Percentiles rank a stretch among this genome's conserved stretches.
Conservation (phyloP, 208 protist species). For the Wallacemonas sp. region DNA sequence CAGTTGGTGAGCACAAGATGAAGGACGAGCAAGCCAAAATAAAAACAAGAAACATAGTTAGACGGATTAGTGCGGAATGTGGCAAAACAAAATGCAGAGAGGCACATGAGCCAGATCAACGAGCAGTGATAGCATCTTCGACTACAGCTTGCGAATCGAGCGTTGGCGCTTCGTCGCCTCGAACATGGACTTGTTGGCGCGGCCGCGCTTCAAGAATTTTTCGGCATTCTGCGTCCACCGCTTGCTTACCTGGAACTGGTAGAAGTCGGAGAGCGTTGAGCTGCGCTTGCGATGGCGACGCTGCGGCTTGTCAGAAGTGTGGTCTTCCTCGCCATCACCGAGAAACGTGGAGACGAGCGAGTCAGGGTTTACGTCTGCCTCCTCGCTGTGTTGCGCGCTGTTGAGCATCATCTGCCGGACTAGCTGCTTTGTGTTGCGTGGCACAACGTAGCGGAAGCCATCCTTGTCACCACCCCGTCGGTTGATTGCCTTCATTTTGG, state of each 20-base stretch:
- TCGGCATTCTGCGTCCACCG: slow-evolving; percentile 87
- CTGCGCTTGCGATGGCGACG: slow-evolving; percentile 39
- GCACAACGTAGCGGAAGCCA: slow-evolving; percentile 85
- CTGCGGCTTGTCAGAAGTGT: slow-evolving; percentile 56
- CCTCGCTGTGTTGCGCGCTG: slow-evolving; percentile 20
- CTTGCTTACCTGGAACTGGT: slow-evolving; percentile 89
- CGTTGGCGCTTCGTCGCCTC: slow-evolving; percentile 83
- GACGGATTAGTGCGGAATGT: slow-evolving; percentile 1
- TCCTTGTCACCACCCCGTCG: slow-evolving; percentile 84
- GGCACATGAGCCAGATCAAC: background rate
- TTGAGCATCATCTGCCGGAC: slow-evolving; percentile 56
- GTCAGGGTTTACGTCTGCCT: slow-evolving; percentile 36
- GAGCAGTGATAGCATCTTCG: background rate
- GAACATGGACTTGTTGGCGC: slow-evolving; percentile 76
- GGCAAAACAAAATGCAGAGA: slow-evolving; percentile 9
- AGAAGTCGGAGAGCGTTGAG: slow-evolving; percentile 76
- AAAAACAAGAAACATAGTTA: background rate
- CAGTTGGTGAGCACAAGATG: no score
- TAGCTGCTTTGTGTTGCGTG: slow-evolving; percentile 67
- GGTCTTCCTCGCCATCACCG: slow-evolving; percentile 46
- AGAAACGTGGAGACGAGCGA: slow-evolving; percentile 69
- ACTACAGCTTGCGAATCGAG: slow-evolving; percentile 78
- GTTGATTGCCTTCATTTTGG: slow-evolving; percentile 74
- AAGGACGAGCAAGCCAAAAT: no score
- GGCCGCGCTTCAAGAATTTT: slow-evolving; percentile 77